These are phyloP conservation scores for Suillus sp. DNA, from an alignment of 768 basidiomycete species.

Conservation along the genomic window DNA sequence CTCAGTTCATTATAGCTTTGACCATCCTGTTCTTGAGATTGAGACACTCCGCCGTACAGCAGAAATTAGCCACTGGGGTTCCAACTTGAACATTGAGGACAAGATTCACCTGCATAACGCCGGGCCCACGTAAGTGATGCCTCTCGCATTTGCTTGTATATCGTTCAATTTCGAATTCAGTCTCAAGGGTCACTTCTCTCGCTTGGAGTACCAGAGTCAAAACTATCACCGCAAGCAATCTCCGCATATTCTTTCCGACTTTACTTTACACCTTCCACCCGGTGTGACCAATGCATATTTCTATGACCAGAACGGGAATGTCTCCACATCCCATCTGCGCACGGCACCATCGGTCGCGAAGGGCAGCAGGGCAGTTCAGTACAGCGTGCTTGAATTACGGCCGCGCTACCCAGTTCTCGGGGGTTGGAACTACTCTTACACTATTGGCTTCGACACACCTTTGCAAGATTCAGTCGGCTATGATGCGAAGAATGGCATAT, in stretches of 20 bases:
- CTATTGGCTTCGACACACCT: conserved; percentile 91
- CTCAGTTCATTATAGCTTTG: conserved; percentile 78
- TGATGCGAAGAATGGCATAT: conserved; percentile 60
- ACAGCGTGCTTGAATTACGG: conserved; percentile 75
- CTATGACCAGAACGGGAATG: conserved; percentile 93
- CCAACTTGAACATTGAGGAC: conserved; percentile 92
- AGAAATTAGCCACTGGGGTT: conserved; percentile 97
- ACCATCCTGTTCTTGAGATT: conserved; percentile 80
- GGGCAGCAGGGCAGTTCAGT: conserved; percentile 50
- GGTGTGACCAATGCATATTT: conserved; percentile 84
- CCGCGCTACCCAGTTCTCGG: conserved; percentile 94
- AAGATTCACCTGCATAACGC: conserved; percentile 83
- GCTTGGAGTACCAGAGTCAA: conserved; percentile 83
- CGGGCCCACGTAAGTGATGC: conserved; percentile 75
- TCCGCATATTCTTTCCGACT: conserved; percentile 68
- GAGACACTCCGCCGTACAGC: conserved; percentile 70
- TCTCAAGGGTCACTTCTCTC: conserved; percentile 94
- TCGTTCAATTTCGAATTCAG: conserved; percentile 42
- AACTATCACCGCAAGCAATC: conserved; percentile 65
- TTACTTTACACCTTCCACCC: conserved; percentile 82
- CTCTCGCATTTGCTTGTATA: not conserved
- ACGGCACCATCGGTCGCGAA: conserved; percentile 64
- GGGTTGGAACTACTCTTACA: conserved; percentile 97
- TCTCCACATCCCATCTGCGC: conserved; percentile 90
- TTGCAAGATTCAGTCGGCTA: conserved; percentile 71